These are phyloP conservation scores for Boletellus emodensis DNA, from an alignment of 768 basidiomycete genomes.

Conservation along the genomic window DNA sequence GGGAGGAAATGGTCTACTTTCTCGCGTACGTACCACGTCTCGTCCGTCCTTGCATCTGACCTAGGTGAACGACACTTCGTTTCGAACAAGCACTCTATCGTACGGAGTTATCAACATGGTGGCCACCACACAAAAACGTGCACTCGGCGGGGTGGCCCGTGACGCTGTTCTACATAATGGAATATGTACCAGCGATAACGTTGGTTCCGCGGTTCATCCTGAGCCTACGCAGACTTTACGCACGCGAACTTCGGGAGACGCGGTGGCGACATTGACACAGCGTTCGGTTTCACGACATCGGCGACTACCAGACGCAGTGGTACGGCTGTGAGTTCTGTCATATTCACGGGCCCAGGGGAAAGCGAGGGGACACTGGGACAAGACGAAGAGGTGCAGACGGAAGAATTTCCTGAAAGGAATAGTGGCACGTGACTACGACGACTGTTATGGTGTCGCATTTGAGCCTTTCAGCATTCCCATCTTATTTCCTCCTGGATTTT, in stretches of 20 bases:
- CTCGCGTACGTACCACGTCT: background rate
- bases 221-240: background rate
- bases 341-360: background rate
- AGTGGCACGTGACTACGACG: too few relatives aligned
- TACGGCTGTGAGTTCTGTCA: background rate
- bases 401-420: too few relatives aligned
- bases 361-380: too few relatives aligned
- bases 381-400: background rate
- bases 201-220: constrained; percentile 1
- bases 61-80: too few relatives aligned
- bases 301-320: too few relatives aligned
- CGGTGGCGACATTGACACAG: background rate
- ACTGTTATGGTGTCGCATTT: too few relatives aligned
- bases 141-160: background rate
- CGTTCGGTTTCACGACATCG: background rate
- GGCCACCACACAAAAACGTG: background rate
- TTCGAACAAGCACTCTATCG: background rate
- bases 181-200: background rate
- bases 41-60: too few relatives aligned
- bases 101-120: background rate
- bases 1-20: background rate
- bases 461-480: too few relatives aligned
- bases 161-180: background rate
- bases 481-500: too few relatives aligned
- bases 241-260: background rate